phyloP scores from a whole-genome alignment of 257 asterid species.

The Gentiana macrophylla region DNA sequence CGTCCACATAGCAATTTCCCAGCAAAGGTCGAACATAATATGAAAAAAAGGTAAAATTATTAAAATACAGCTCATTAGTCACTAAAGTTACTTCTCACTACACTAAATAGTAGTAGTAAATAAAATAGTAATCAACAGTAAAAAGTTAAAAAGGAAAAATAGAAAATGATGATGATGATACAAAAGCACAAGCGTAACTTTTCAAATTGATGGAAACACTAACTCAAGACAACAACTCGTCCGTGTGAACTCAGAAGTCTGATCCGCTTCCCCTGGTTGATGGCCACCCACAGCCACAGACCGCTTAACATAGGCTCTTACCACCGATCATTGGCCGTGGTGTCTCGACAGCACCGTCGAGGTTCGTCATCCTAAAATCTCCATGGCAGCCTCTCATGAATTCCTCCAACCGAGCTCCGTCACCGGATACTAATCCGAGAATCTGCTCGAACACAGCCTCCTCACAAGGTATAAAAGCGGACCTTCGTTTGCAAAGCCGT shows the following conservation, averaged over 20 bases:
- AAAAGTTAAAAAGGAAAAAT: too few species aligned
- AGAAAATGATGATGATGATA: too few species aligned
- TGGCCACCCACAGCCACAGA: background rate
- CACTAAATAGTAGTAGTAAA: too few species aligned
- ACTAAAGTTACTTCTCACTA: too few species aligned
- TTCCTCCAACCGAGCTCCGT: slow-evolving; percentile 26
- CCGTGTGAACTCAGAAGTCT: slow-evolving; percentile 11
- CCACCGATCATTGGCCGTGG: slow-evolving; percentile 44
- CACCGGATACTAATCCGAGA: slow-evolving; percentile 32
- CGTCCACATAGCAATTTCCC: too few species aligned
- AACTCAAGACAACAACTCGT: background rate
- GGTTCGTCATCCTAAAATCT: slow-evolving; percentile 20
- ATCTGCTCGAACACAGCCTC: slow-evolving; percentile 60
- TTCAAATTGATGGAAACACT: too few species aligned
- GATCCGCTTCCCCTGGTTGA: background rate
- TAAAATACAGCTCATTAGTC: too few species aligned
- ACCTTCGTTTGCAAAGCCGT: slow-evolving; percentile 54
- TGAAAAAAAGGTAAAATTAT: too few species aligned
- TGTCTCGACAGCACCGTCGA: slow-evolving; percentile 34
- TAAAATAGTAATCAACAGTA: too few species aligned
- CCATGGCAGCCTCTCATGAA: slow-evolving; percentile 38
- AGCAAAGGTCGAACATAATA: too few species aligned
- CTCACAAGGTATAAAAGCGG: slow-evolving; percentile 74
- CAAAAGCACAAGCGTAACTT: too few species aligned
- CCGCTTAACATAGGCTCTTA: background rate